Evolutionary conservation across 441 rosid species (phyloP).

Genomic region (Eugenia klotzschiana): DNA sequence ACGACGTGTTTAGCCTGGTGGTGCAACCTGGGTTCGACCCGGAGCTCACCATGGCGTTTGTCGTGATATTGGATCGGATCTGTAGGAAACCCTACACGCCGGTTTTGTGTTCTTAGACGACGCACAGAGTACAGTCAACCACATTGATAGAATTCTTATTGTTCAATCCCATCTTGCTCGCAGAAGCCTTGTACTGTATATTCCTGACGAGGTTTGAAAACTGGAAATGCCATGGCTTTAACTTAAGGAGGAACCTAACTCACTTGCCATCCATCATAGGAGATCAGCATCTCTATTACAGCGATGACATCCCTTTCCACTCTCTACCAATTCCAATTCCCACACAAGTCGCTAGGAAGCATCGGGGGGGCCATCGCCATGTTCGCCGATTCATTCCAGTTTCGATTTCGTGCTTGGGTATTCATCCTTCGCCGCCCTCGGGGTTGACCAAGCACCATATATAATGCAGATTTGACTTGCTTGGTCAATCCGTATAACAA

Average conservation of each 20-base stretch:
- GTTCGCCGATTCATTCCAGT: not conserved
- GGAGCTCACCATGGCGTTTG: constrained; percentile 28
- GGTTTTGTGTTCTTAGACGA: constrained; percentile 17
- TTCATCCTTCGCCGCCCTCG: not conserved
- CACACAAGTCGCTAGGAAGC: not conserved
- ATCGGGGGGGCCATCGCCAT: not conserved
- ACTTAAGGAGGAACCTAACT: not conserved
- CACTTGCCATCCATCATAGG: not conserved
- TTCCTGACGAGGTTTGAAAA: not conserved
- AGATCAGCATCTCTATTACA: not conserved
- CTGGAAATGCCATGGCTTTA: not conserved
- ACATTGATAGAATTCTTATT: not conserved
- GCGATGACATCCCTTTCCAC: not conserved
- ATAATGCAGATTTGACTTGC: not conserved
- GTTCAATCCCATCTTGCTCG: not conserved
- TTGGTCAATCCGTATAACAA: not conserved
- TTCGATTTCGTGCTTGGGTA: not conserved
- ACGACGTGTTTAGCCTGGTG: constrained; percentile 34
- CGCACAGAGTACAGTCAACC: not conserved
- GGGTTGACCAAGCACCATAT: not conserved
- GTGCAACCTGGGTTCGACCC: constrained; percentile 30
- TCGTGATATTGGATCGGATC: constrained; percentile 35
- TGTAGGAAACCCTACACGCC: constrained; percentile 18
- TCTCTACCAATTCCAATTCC: not conserved
- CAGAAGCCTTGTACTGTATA: not conserved